Base-by-base conservation (phyloP, 2,329 filamentous ascomycete species). In the Chrysoporthe austroafricana region DNA sequence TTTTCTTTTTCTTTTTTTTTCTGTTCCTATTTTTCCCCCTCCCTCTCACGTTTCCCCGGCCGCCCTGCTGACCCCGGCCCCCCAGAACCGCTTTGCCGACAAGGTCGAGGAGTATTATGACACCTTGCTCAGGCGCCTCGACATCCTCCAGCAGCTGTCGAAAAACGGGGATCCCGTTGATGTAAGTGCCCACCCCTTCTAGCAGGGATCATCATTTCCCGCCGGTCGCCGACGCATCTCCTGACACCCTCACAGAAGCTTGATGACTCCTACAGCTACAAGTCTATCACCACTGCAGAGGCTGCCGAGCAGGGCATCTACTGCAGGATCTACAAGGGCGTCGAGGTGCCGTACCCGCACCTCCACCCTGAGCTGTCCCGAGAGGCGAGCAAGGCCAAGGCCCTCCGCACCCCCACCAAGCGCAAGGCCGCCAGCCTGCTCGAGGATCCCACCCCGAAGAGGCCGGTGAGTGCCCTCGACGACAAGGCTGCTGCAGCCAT, bases 391-490 rank as follows among this genome's bases (percentile, higher is more conserved):
- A 70, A 78, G 71, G 69, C 74, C 68, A 73, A 76, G 73, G 75
- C 79, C 26, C 59, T 48, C 21, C 43, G 42, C 42, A 61, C 59
- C 43, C 59, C 59, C 42, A 48, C 21, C 59, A 61, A 87, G 77
- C 82, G 85, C 34, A 85, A 82, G 72, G 81, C 85, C 6, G 82
- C 81, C 16, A 82, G 81, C 39, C 82, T 84, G 69, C 79, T 79
- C 1, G 84, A 86, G 26, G 81, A 84, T 70, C 82, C 83, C 1
- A 80, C 80, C 1, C 77, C 82, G 39, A 88, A 88, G 77, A 82
- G 82, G 67, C 71, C 75, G 21, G 72, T 74, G n/a, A 71, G 64
- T 7, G 66, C 71, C 39, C 73, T 77, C 69, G 76, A 73, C 63
- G 77, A 75, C 52, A 76, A 76, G n/a, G 64, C 70, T 4, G 70